Evolutionary conservation across 768 basidiomycete genomes (phyloP), one percentile per base, ranked within the genome.

Genomic region (Pulveroboletus sp.): DNA sequence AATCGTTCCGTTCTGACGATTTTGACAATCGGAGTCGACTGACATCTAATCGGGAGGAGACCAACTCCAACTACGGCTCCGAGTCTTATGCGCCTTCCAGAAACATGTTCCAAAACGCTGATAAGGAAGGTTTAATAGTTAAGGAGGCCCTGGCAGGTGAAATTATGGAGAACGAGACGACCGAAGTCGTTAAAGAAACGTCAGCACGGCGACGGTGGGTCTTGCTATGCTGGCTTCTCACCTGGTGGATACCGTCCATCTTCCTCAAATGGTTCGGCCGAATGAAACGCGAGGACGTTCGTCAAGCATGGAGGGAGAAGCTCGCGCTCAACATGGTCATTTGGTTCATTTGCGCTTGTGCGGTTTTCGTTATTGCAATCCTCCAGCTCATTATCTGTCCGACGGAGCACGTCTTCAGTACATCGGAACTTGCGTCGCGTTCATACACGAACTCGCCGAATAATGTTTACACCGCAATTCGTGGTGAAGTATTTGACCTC

Each of bases 291-390:
- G 67, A 86, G 55, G 96, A 99, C 60, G 77, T 99, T 21, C 82
- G 88, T 24, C 93, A 97, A 68, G 96, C 96, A 2, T 99, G 96
- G 96, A 75, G 95, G 51, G 96, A 98, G 71, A 98, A 99, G 69
- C 75, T 97, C 1, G 90, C 92, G 4, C 79, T 97, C 62, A 97
- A 98, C 68, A 69, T 99, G 51, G 74, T 99, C 70, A 98, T 99
- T 59, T 97, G 94, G 95, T 82, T 96, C 62, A 74, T 89, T 28
- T 97, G 93, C 55, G 86, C 69, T n/a, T 82, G 82, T 58, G 85
- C 92, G 1, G 77, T 93, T 41, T 98, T 99, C 68, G 88, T 99
- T 61, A 94, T 98, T 61, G 91, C 90, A 9, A 68, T 94, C 24
- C 75, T 98, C 27, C 92, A 91, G 10, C 67, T 78, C 46, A 68